Evolutionary conservation across 2,329 filamentous ascomycete genomes (phyloP), one percentile per base, ranked within the genome.

Genomic region (Colletotrichum liaoningense): DNA sequence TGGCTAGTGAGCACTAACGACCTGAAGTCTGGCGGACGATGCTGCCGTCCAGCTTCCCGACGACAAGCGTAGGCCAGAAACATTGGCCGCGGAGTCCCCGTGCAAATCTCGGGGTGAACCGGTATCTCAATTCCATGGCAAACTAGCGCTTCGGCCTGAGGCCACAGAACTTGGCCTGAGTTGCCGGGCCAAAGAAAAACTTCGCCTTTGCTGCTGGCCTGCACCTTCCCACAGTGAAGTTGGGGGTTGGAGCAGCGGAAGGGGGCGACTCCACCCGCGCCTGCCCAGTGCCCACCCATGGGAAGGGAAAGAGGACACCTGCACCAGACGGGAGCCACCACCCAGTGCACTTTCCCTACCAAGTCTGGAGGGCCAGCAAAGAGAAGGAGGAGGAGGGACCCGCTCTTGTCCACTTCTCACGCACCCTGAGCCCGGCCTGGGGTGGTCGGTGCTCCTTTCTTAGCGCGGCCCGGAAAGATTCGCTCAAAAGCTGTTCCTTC

Each of bases 401-500:
- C 74, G 75, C 74, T 76, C 57, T 46, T 83, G 76, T 74, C 76
- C 77, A 77, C 74, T 74, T 60, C 70, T 65, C 55, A 55, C 67
- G 46, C 68, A 67, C 63, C 70, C 67, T 73, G 70, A 58, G 55
- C 70, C 67, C 70, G 70, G 59, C 60, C 60, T 54, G 33, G 59
- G 71, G 60, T 73, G 71, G 71, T 69, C 67, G 59, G 67, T 73
- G 71, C 71, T 73, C 71, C 63, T 28, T 66, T 33, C 65, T 64
- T 73, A 73, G 71, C 67, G 71, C 71, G 76, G 77, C 80, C 80
- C 87, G 86, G 87, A 83, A 88, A 88, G 86, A 88, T 83, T 88
- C 86, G 87, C 86, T 84, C 83, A 87, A 87, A 87, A 87, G 81
- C 83, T 83, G 82, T 82, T 77, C 77, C 82, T 82, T 81, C 83